Conservation (phyloP, 2,329 filamentous ascomycete species). For the Calonectria henricotiae region DNA sequence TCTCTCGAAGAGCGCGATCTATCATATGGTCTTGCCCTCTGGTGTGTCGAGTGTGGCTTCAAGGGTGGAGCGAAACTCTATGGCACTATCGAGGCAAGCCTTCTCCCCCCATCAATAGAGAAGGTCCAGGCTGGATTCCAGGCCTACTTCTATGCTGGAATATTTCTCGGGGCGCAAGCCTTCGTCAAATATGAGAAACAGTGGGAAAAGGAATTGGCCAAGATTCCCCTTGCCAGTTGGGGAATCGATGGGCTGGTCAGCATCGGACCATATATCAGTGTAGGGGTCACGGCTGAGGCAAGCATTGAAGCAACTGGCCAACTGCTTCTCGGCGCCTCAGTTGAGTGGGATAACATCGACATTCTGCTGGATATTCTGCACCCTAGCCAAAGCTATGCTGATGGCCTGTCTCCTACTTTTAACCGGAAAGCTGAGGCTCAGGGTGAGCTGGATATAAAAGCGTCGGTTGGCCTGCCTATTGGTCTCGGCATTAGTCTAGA, state of each 20-base stretch:
- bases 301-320: conserved; percentile 22
- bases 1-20: neutral
- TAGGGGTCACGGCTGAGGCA: neutral
- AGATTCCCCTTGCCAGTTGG: neutral
- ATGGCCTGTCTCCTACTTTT: neutral
- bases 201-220: conserved; percentile 9
- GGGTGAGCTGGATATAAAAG: conserved; percentile 14
- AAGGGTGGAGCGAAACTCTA: neutral
- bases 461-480: conserved; percentile 22
- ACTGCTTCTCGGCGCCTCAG: conserved; percentile 3
- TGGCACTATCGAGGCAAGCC: conserved; percentile 14
- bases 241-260: neutral
- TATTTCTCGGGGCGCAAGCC: conserved; percentile 26
- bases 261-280: conserved; percentile 25
- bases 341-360: conserved; percentile 29
- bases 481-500: conserved; percentile 15
- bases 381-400: conserved; percentile 6
- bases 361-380: conserved; percentile 24
- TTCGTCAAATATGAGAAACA: conserved; percentile 28
- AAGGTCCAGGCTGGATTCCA: neutral
- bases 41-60: conserved; percentile 36
- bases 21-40: conserved; percentile 21
- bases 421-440: neutral
- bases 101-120: too few species aligned
- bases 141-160: neutral